These are phyloP conservation scores for Leucocoprinus leucothites DNA, from an alignment of 768 basidiomycete genomes.

Conservation along the genomic window DNA sequence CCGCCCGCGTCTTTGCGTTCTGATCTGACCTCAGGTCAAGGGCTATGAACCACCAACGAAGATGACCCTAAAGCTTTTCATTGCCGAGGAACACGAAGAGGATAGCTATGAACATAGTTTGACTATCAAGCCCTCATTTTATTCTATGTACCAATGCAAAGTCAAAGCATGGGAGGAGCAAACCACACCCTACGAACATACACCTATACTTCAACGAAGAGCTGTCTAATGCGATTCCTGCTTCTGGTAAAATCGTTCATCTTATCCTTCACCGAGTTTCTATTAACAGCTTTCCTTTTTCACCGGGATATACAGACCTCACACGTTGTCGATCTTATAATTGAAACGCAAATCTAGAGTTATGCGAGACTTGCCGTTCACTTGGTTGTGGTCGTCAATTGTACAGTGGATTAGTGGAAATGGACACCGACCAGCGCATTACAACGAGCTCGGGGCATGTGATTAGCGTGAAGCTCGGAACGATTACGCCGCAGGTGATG, in stretches of 20 bases:
- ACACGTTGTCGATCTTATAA: constrained; percentile 83
- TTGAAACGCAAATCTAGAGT: constrained; percentile 90
- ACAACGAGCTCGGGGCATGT: constrained; percentile 66
- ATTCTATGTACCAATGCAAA: constrained; percentile 89
- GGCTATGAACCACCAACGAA: constrained; percentile 85
- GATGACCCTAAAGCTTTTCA: constrained; percentile 87
- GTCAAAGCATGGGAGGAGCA: constrained; percentile 99
- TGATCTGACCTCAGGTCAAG: constrained; percentile 44
- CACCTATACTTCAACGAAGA: constrained; percentile 43
- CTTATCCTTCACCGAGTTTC: background rate
- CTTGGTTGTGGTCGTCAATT: constrained; percentile 89
- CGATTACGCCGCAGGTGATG: constrained; percentile 92
- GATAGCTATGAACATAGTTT: constrained; percentile 79
- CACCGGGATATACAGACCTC: constrained; percentile 43
- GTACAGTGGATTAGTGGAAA: constrained; percentile 80
- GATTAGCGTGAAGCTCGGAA: constrained; percentile 90
- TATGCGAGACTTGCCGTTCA: constrained; percentile 88
- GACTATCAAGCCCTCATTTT: constrained; percentile 71
- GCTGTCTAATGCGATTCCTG: constrained; percentile 42
- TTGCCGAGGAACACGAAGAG: constrained; percentile 81
- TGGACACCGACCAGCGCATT: constrained; percentile 85
- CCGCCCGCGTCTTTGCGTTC: background rate
- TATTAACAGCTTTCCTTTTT: background rate
- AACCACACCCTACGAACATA: constrained; percentile 82
- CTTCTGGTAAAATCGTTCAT: constrained; percentile 45